Evolutionary conservation across 345 rosid genomes (phyloP).

Genomic region (Alliaria petiolata): DNA sequence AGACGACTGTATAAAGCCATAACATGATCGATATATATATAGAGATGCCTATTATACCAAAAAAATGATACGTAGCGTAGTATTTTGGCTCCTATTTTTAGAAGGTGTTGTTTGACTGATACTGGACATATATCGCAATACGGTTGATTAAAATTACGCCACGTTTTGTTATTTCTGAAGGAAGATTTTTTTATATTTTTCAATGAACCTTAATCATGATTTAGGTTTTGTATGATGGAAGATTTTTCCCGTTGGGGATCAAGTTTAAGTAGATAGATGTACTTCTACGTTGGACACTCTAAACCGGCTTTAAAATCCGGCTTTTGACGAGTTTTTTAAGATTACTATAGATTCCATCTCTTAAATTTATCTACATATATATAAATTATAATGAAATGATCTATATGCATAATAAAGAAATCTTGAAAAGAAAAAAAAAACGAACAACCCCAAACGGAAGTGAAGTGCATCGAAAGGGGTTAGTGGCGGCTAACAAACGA

Average conservation of each 20-base stretch:
- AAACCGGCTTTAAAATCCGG: not conserved
- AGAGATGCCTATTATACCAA: not conserved
- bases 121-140: not conserved
- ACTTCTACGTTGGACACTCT: not conserved
- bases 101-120: not conserved
- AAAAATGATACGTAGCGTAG: constrained; percentile 6
- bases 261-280: too few relatives aligned
- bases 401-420: not conserved
- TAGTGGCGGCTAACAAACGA: constrained; percentile 35
- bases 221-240: not conserved
- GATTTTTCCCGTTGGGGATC: not conserved
- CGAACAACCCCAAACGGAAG: constrained; percentile 21
- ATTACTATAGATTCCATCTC: not conserved
- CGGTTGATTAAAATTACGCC: not conserved
- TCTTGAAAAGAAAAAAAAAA: not conserved
- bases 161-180: too few relatives aligned
- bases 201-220: not conserved
- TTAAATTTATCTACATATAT: not conserved
- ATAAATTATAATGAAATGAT: not conserved
- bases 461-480: constrained; percentile 26
- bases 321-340: not conserved
- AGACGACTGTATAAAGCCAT: not conserved
- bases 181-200: too few relatives aligned
- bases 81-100: not conserved
- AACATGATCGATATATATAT: not conserved